Percentiles rank a stretch among this genome's conserved stretches.
These are phyloP conservation scores for Collybia sp. DNA, from an alignment of 768 basidiomycete species.

Conservation along the genomic window DNA sequence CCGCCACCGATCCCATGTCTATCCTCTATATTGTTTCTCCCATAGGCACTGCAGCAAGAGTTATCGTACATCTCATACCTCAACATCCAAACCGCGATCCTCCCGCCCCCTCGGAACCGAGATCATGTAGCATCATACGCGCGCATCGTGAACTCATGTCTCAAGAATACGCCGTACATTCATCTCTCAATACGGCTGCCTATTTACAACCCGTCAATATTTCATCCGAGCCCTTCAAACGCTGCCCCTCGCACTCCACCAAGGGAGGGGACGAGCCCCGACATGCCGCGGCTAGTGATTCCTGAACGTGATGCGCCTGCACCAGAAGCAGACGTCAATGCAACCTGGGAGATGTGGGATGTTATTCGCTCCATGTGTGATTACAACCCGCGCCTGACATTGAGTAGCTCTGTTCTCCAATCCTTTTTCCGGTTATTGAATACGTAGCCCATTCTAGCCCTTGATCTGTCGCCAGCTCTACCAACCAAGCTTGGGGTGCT, in stretches of 20 bases:
- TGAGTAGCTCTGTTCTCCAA: constrained; percentile 44
- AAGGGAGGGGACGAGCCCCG: constrained; percentile 9
- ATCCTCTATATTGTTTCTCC: constrained; percentile 2
- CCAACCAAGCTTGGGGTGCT: constrained; percentile 75
- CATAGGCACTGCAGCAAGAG: constrained; percentile 88
- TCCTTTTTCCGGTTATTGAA: constrained; percentile 2
- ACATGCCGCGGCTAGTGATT: constrained; percentile 30
- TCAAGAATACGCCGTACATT: constrained; percentile 65
- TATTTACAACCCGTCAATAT: constrained; percentile 69
- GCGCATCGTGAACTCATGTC: constrained; percentile 78
- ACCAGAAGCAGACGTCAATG: constrained; percentile 56
- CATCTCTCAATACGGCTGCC: constrained; percentile 81
- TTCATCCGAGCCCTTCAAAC: constrained; percentile 34
- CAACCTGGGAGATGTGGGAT: constrained; percentile 99
- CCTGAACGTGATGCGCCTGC: constrained; percentile 29
- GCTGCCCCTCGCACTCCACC: constrained; percentile 11
- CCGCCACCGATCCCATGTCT: constrained; percentile 6
- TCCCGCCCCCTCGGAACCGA: constrained; percentile 85
- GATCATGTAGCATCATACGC: constrained; percentile 89
- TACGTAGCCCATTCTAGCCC: constrained; percentile 45
- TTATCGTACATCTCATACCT: constrained; percentile 91
- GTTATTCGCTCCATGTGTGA: constrained; percentile 86
- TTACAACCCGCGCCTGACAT: constrained; percentile 67
- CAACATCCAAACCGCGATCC: constrained; percentile 76
- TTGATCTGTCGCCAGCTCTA: constrained; percentile 87